phyloP scores from a whole-genome alignment of 148 eudicot species.

The Limonium bicolor region DNA sequence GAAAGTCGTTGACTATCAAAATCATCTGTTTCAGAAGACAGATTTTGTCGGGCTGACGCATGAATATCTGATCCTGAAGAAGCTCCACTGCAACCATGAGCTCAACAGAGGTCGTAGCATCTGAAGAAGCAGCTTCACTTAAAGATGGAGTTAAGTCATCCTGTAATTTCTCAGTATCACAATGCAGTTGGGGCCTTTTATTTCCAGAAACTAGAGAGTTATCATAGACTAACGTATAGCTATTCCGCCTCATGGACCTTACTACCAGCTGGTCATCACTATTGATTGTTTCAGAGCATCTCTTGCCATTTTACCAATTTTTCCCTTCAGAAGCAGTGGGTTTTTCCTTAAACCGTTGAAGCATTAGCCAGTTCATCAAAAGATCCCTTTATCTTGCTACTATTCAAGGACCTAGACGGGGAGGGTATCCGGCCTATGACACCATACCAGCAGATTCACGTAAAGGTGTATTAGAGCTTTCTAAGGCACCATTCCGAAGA shows the following conservation, averaged over 20 bases:
- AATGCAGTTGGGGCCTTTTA: conserved; percentile 12
- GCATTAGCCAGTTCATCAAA: too few relatives aligned
- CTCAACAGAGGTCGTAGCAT: conserved; percentile 8
- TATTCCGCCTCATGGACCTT: conserved; percentile 10
- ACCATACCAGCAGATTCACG: conserved; percentile 7
- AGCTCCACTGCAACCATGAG: too few relatives aligned
- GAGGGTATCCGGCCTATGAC: conserved; percentile 12
- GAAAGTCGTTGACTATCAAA: conserved; percentile 44
- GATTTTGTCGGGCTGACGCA: conserved; percentile 15
- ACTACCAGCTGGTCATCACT: conserved; percentile 8
- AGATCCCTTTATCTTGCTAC: not conserved
- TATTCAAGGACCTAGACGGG: not conserved
- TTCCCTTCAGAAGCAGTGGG: too few relatives aligned
- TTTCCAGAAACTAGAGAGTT: conserved; percentile 11
- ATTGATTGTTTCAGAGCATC: too few relatives aligned
- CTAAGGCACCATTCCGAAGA: conserved; percentile 10
- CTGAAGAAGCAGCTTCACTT: too few relatives aligned
- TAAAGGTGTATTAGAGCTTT: conserved; percentile 11
- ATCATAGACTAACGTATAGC: conserved; percentile 20
- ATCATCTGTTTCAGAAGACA: conserved; percentile 35
- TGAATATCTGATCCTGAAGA: conserved; percentile 17
- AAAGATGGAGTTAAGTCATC: conserved; percentile 18
- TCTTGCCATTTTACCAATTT: too few relatives aligned
- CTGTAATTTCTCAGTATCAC: conserved; percentile 15
- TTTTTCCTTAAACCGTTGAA: too few relatives aligned